Percentiles rank a stretch among this genome's conserved stretches.
Evolutionary conservation across 345 rosid genomes (phyloP).

Genomic region (Cardamine occulta): DNA sequence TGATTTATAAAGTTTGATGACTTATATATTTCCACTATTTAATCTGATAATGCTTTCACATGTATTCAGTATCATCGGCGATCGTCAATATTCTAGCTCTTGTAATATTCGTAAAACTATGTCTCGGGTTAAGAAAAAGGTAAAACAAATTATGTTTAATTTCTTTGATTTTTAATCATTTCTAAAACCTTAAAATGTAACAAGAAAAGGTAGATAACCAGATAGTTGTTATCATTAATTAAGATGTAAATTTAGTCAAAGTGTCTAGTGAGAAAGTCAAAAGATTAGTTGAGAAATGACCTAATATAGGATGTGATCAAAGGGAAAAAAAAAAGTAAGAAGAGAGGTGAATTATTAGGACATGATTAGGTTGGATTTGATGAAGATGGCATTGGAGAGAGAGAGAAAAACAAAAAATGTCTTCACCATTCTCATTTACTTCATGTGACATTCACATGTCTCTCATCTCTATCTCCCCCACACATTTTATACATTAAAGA

Average conservation of each 20-base stretch:
- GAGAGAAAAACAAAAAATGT: not conserved
- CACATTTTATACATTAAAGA: not conserved
- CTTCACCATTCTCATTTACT: conserved; percentile 17
- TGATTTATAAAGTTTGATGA: conserved; percentile 9
- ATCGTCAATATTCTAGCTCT: not conserved
- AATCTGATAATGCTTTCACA: conserved; percentile 34
- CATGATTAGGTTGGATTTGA: conserved; percentile 33
- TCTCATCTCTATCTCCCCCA: not conserved
- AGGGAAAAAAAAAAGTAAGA: not conserved
- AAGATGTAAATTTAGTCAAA: conserved; percentile 25
- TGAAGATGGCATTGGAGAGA: conserved; percentile 2
- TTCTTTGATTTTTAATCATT: not conserved
- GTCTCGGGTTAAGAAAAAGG: not conserved
- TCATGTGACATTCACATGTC: conserved; percentile 37
- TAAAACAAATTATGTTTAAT: not conserved
- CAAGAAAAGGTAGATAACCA: not conserved
- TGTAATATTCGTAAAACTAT: not conserved
- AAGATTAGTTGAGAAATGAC: conserved; percentile 35
- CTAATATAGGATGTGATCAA: not conserved
- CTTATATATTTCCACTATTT: conserved; percentile 17
- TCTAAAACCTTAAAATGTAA: conserved; percentile 16
- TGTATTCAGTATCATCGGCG: conserved; percentile 17
- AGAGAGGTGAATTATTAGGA: conserved; percentile 32
- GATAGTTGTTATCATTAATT: not conserved
- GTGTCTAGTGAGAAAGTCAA: conserved; percentile 17